Evolutionary conservation across 2,329 filamentous ascomycete genomes (phyloP), one percentile per base, ranked within the genome.

Genomic region (Epichloe festucae): DNA sequence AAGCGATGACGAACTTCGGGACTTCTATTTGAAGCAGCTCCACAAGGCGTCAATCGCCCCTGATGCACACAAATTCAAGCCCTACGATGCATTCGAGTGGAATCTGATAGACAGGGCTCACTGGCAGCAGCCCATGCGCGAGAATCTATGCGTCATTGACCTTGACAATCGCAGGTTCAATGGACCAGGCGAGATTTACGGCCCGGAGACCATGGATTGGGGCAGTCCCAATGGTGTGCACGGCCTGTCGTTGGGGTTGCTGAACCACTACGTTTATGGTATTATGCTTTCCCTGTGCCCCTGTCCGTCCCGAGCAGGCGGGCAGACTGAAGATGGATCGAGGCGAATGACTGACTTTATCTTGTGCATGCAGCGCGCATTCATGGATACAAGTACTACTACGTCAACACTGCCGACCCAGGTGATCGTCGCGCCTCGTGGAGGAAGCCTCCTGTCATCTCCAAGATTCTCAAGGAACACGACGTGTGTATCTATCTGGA

Each of bases 321-420:
- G 14, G 7, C 21, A 4, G 15, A 35, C 27, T 31, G 27, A 40
- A 35, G 23, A 15, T 43, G 19, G 12, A 43, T 5, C 15, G 23
- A 35, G 4, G 11, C 11, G 19, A 7, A 27, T 53, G 21, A 19
- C 45, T 45, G 19, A 39, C 38, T 17, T 42, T n/a, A 7, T 14
- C 10, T 11, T 31, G 27, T 31, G 27, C 27, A 6, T 21, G 35
- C 54, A 70, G 69, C 70, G 58, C 67, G 66, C 55, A 70, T 73
- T 50, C 71, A 73, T 56, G 70, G 70, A 48, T 73, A 73, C 65
- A 69, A 69, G 57, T 73, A 73, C 64, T 72, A 72, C 60, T 73
- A 70, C 52, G 55, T 73, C 54, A 63, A 67, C 40, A 66, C 66
- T 36, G 65, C 67, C 8, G 60, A 63, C 14, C 69, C 63, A 51